Percentiles rank a stretch among this genome's conserved stretches.
phyloP scores from a whole-genome alignment of 2,329 filamentous ascomycete genomes.

The Lasiodiplodia hormozganensis region DNA sequence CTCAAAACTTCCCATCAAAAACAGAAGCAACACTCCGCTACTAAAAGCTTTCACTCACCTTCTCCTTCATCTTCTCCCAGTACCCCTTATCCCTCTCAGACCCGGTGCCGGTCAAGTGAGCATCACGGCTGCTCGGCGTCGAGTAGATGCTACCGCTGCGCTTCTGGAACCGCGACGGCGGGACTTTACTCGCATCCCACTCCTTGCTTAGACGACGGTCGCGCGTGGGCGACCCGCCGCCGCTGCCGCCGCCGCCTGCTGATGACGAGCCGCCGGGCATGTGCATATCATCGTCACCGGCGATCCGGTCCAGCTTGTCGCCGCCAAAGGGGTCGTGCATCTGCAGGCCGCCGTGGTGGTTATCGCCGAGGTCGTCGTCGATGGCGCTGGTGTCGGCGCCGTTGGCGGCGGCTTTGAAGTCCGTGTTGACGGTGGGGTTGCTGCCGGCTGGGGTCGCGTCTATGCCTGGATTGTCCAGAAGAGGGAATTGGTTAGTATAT shows the following conservation, averaged over 20 bases:
- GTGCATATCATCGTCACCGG: conserved; percentile 36
- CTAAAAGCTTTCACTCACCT: conserved; percentile 36
- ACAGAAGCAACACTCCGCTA: background rate
- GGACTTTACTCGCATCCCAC: conserved; percentile 69
- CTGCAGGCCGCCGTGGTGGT: conserved; percentile 31
- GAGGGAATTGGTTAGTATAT: background rate
- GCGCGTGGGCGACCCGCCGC: conserved; percentile 21
- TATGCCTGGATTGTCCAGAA: conserved; percentile 30
- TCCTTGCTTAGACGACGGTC: conserved; percentile 50
- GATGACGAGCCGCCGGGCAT: conserved; percentile 21
- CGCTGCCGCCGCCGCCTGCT: background rate
- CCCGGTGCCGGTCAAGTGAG: conserved; percentile 62
- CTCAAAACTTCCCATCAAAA: background rate
- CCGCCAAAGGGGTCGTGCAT: conserved; percentile 37
- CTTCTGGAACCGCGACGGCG: conserved; percentile 72
- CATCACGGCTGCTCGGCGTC: conserved; percentile 69
- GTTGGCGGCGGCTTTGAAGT: background rate
- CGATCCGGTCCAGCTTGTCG: conserved; percentile 36
- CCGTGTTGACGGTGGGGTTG: conserved; percentile 31
- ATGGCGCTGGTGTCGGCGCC: background rate
- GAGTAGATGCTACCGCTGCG: conserved; percentile 73
- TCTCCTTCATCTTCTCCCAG: conserved; percentile 60
- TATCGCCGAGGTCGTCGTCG: conserved; percentile 33
- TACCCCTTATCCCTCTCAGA: conserved; percentile 60
- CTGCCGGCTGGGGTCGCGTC: conserved; percentile 33